A percentile compares a stretch with the other conserved stretches of the same genome.
Evolutionary conservation across 257 asterid genomes (phyloP).

Genomic region (Oldenlandia corymbosa): DNA sequence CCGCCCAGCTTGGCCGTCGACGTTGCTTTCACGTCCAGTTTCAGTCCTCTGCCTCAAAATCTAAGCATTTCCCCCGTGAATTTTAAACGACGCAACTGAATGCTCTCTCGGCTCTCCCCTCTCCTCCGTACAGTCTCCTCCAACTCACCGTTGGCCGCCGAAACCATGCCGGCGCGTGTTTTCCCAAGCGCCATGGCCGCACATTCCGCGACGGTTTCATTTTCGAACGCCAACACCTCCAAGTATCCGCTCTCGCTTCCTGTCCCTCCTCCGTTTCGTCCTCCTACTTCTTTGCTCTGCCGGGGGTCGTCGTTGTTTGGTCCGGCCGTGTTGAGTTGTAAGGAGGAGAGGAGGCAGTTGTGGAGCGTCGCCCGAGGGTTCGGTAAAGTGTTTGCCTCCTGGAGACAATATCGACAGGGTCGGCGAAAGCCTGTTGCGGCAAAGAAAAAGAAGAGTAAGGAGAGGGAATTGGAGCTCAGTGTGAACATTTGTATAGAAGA

Average conservation of each 20-base stretch:
- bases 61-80: not conserved
- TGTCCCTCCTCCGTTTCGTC: constrained; percentile 22
- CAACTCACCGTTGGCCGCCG: constrained; percentile 24
- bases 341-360: constrained; percentile 20
- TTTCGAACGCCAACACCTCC: constrained; percentile 3
- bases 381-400: constrained; percentile 35
- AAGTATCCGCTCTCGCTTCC: constrained; percentile 15
- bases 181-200: constrained; percentile 39
- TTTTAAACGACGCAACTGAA: constrained; percentile 25
- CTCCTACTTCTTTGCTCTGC: constrained; percentile 19
- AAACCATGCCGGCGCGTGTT: constrained; percentile 71
- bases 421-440: constrained; percentile 41
- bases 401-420: constrained; percentile 63
- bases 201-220: not conserved
- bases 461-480: constrained; percentile 69
- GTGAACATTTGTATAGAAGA: constrained; percentile 80
- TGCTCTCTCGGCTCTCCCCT: constrained; percentile 54
- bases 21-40: not conserved
- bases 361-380: constrained; percentile 28
- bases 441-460: constrained; percentile 41
- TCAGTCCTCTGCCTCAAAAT: not conserved
- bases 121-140: constrained; percentile 41
- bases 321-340: constrained; percentile 14
- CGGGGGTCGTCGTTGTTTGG: constrained; percentile 23
- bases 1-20: not conserved